These are phyloP conservation scores for Phialemoniopsis sp. DNA, from an alignment of 2,329 filamentous ascomycete species.

Conservation along the genomic window DNA sequence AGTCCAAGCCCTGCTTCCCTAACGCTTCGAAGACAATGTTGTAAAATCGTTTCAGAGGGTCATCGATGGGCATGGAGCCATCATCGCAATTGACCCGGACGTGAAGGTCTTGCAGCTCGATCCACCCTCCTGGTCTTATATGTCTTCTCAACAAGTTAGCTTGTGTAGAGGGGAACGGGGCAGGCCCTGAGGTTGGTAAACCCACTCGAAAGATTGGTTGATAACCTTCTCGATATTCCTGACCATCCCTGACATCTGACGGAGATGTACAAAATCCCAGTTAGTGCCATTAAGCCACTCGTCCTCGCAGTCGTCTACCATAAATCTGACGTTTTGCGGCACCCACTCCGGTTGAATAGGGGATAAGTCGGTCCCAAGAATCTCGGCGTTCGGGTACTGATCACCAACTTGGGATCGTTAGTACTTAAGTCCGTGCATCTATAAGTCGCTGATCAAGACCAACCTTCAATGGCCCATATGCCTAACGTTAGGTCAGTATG, in stretches of 20 bases:
- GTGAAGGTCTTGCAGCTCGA: slow-evolving; percentile 45
- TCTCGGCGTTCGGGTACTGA: slow-evolving; percentile 30
- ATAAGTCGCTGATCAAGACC: slow-evolving; percentile 1
- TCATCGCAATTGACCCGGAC: slow-evolving; percentile 36
- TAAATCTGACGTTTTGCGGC: slow-evolving; percentile 56
- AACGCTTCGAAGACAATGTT: slow-evolving; percentile 19
- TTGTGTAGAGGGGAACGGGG: background rate
- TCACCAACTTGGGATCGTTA: slow-evolving; percentile 28
- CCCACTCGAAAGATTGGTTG: no score
- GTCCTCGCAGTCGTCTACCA: slow-evolving; percentile 59
- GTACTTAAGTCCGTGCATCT: no score
- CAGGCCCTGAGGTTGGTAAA: no score
- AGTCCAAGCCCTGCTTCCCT: slow-evolving; percentile 29
- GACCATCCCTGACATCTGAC: no score
- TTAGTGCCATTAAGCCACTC: slow-evolving; percentile 27
- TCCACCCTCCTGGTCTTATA: slow-evolving; percentile 49
- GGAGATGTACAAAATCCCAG: slow-evolving; percentile 6
- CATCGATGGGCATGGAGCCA: slow-evolving; percentile 33
- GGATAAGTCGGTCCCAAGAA: slow-evolving; percentile 37
- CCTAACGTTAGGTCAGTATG: slow-evolving; percentile 16
- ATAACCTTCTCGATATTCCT: no score
- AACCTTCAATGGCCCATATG: slow-evolving; percentile 50
- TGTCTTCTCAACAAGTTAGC: slow-evolving; percentile 20
- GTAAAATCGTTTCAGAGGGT: slow-evolving; percentile 28
- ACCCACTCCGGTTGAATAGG: slow-evolving; percentile 45